Percentiles rank a stretch among this genome's conserved stretches.
These are phyloP conservation scores for Naematelia aurantialba DNA, from an alignment of 768 basidiomycete genomes.

Conservation along the genomic window DNA sequence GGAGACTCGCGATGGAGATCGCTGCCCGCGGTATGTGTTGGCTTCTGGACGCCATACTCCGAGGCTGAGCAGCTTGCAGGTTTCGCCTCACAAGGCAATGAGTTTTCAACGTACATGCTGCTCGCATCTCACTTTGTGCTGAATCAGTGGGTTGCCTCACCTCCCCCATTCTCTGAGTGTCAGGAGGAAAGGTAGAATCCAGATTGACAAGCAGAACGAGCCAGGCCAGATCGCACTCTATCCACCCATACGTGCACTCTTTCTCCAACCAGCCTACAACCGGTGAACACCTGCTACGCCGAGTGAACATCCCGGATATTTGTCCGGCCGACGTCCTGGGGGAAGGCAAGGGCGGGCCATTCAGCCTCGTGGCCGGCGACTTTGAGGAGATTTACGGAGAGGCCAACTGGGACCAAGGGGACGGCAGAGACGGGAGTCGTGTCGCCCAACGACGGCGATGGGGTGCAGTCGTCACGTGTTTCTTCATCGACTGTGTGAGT, in stretches of 20 bases:
- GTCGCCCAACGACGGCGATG: conserved; percentile 64
- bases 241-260: conserved; percentile 87
- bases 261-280: conserved; percentile 74
- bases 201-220: conserved; percentile 56
- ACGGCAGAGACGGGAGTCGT: conserved; percentile 54
- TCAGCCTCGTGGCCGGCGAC: conserved; percentile 85
- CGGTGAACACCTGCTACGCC: conserved; percentile 59
- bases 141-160: conserved; percentile 64
- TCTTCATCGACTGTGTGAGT: conserved; percentile 90
- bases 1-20: conserved; percentile 81
- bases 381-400: conserved; percentile 86
- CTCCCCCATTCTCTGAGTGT: not conserved
- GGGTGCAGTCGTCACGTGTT: conserved; percentile 89
- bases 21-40: conserved; percentile 67
- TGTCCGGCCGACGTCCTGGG: conserved; percentile 65
- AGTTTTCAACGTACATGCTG: conserved; percentile 94
- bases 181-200: not conserved
- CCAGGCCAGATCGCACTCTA: conserved; percentile 63
- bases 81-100: conserved; percentile 87
- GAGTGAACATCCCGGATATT: conserved; percentile 76
- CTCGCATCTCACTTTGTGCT: conserved; percentile 81
- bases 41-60: not conserved
- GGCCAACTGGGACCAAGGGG: conserved; percentile 46
- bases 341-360: conserved; percentile 37
- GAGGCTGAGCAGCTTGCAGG: conserved; percentile 54